Percentiles rank a stretch among this genome's conserved stretches.
phyloP scores from a whole-genome alignment of 2,329 filamentous ascomycete genomes.

The Chrysosporium keratinophilum region DNA sequence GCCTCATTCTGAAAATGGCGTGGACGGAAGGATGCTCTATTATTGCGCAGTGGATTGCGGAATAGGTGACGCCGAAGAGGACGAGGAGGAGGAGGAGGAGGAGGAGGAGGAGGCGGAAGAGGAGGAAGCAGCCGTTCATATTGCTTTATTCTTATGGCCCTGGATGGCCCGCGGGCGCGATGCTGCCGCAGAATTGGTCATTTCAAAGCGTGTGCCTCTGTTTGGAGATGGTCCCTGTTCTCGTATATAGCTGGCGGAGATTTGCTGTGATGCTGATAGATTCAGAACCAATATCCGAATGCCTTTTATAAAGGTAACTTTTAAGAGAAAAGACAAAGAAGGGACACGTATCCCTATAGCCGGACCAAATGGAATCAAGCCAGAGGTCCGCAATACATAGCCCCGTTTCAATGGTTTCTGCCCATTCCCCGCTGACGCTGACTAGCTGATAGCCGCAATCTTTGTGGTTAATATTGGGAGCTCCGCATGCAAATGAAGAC shows the following conservation, averaged over 20 bases:
- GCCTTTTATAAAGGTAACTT: not conserved
- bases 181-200: conserved; percentile 3
- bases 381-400: not conserved
- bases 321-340: not conserved
- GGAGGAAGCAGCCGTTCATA: conserved; percentile 2
- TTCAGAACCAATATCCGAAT: not conserved
- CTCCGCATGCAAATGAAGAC: no score
- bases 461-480: not conserved
- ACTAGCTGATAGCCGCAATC: not conserved
- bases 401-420: not conserved
- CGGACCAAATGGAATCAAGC: not conserved
- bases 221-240: not conserved
- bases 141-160: conserved; percentile 4
- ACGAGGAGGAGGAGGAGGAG: not conserved
- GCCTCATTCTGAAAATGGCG: conserved; percentile 1
- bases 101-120: no score
- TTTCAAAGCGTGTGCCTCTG: not conserved
- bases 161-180: conserved; percentile 9
- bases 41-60: not conserved
- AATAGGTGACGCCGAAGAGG: conserved; percentile 1
- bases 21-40: conserved; percentile 5
- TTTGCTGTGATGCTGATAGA: not conserved
- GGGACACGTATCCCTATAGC: not conserved
- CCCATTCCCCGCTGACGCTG: not conserved
- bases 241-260: not conserved